Base-by-base conservation (phyloP, 306 rosid species). In the Oemleria cerasiformis region DNA sequence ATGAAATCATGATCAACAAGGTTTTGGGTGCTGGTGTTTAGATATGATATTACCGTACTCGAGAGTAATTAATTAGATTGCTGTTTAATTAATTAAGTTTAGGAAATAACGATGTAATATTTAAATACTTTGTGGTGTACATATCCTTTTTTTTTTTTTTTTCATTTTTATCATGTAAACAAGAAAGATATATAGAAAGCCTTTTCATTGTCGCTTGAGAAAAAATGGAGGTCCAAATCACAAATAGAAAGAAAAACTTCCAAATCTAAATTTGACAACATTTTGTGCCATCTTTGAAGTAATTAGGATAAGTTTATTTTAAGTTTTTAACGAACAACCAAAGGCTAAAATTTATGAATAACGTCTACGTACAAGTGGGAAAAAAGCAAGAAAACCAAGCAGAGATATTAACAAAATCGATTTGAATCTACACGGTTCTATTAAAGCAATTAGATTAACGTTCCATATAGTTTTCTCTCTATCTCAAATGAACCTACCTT, bases 21-120 rank as follows among this genome's bases (percentile, higher is more conserved):
- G 45, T 11, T 64, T 23, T 36, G 17, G 77, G 38, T 19, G n/a
- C 1, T 43, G 14, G 36, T 2, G 36, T 17, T 36, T 50, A n/a
- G 13, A 8, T 36, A 17, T 49, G 49, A 34, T 9, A 30, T 30
- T 30, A 30, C 36, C 36, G 36, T 67, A 4, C 5, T 34, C 30
- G 16, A 49, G 30, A 49, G 71, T 67, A 49, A 12, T 54, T 54
- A 53, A n/a, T 53, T n/a, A 48, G 6, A 4, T 14, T 14, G 25
- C 12, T 53, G 57, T 51, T 51, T n/a, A n/a, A 3, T 17, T 51
- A 25, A 25, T 25, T 2, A 25, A 25, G 30, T 25, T 38, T 70
- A 14, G 42, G 74, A 42, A 70, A 56, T 42, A 70, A 42, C 53
- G 55, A 23, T 56, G 74, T 56, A 56, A 70, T 70, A 68, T 47